Conservation (phyloP, 768 basidiomycete genomes). For the Termitomyces eurrhizus region DNA sequence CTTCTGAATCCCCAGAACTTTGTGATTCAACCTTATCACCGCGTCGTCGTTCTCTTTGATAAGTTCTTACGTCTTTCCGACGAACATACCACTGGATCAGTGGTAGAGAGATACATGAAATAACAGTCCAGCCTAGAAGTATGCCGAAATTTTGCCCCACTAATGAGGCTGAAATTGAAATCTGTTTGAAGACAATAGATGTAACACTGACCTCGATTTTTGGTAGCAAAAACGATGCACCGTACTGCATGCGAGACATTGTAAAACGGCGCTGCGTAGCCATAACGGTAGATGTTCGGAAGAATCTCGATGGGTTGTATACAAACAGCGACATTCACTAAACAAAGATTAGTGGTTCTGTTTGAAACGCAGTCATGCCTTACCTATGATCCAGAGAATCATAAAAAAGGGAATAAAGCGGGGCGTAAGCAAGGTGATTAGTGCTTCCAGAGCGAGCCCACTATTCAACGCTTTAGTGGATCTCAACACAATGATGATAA, state of each 20-base stretch:
- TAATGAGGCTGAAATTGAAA: conserved; percentile 18
- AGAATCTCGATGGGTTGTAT: conserved; percentile 56
- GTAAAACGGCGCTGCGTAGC: conserved; percentile 70
- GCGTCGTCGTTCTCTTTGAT: neutral
- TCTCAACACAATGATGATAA: neutral
- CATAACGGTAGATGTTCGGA: conserved; percentile 59
- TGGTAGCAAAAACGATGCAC: conserved; percentile 63
- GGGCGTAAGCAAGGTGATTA: conserved; percentile 56
- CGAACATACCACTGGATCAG: conserved; percentile 43
- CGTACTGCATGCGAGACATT: conserved; percentile 61
- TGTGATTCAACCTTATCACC: neutral
- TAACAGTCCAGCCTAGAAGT: conserved; percentile 47
- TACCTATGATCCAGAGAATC: conserved; percentile 66
- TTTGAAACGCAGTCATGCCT: neutral
- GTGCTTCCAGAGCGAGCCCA: conserved; percentile 59
- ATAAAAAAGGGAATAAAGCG: conserved; percentile 62
- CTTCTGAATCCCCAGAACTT: neutral
- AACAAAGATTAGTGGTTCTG: neutral
- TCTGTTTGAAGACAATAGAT: neutral
- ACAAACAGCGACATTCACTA: conserved; percentile 61
- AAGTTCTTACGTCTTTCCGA: conserved; percentile 14
- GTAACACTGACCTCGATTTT: conserved; percentile 25
- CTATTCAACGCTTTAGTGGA: conserved; percentile 23
- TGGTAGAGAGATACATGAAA: conserved; percentile 53
- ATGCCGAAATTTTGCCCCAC: conserved; percentile 64